Base-by-base conservation (phyloP, 176 grass and related monocot genomes). In the Ampelocalamus luodianensis region DNA sequence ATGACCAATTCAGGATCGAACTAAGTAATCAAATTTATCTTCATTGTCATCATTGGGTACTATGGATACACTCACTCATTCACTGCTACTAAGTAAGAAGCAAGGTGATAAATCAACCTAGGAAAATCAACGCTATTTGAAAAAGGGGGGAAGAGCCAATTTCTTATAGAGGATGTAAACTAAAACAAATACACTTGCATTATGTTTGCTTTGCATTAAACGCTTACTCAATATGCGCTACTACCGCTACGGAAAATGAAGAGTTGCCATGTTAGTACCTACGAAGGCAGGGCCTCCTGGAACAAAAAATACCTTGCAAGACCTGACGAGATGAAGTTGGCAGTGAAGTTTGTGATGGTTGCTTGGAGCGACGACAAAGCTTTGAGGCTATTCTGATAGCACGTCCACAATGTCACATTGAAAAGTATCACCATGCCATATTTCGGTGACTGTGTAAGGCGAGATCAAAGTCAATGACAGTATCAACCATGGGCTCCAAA, bases 371-470 rank as follows among this genome's bases (percentile, higher is more conserved):
- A 99, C 0, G 93, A 94, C 48, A 96, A 74, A 67, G 90, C 90
- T 78, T 94, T 99, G 61, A 96, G 93, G 79, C 96, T 94, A 76
- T 96, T 99, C 40, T 87, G 87, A 68, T 94, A 94, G 82, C 96
- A 99, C 43, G 88, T 93, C 96, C 96, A 96, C 96, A 99, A 96
- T 67, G 80, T 91, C 16, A 94, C 88, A 10, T 92, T 92, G 65
- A 91, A 96, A 83, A 92, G 75, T 77, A 99, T 82, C 77, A 99
- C 93, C 82, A 90, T 79, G 15, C 78, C 81, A 76, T 96, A 99
- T 78, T 95, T 99, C 5, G 92, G 51, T 37, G 94, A 44, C 96
- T 99, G 86, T 32, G 32, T 44, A 54, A 80, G 18, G 70, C 9
- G 10, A 42, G 2, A 86, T 43, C 58, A 87, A 10, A 73, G 71